Evolutionary conservation across 2,329 filamentous ascomycete genomes (phyloP).

Genomic region (Monilinia aucupariae): DNA sequence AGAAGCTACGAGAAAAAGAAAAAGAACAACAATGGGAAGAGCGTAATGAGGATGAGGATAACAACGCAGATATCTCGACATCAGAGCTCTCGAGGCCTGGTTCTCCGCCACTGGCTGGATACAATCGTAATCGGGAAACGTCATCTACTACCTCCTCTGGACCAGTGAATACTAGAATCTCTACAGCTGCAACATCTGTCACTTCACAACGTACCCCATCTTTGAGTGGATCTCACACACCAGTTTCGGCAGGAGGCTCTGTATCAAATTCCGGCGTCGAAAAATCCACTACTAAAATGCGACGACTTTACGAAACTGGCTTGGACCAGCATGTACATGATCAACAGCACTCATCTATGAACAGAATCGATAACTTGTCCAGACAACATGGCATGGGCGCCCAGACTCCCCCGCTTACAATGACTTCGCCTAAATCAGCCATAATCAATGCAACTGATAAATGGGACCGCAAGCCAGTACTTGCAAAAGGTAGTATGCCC

Average conservation of each 20-base stretch:
- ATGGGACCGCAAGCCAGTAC: slow-evolving; percentile 45
- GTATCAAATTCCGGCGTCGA: slow-evolving; percentile 47
- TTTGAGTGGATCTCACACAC: slow-evolving; percentile 45
- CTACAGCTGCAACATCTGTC: slow-evolving; percentile 83
- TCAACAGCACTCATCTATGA: slow-evolving; percentile 69
- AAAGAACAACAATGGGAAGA: slow-evolving; percentile 37
- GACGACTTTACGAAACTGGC: slow-evolving; percentile 77
- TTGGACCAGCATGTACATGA: slow-evolving; percentile 75
- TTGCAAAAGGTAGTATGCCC: slow-evolving; percentile 59
- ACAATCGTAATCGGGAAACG: slow-evolving; percentile 73
- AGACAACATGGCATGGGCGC: slow-evolving; percentile 46
- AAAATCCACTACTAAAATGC: slow-evolving; percentile 62
- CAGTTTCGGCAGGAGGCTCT: slow-evolving; percentile 37
- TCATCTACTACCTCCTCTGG: slow-evolving; percentile 70
- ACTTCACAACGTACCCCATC: slow-evolving; percentile 62
- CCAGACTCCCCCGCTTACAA: slow-evolving; percentile 28
- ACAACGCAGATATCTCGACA: slow-evolving; percentile 10
- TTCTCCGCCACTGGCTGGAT: slow-evolving; percentile 56
- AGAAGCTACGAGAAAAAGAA: slow-evolving; percentile 57
- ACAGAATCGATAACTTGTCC: slow-evolving; percentile 73
- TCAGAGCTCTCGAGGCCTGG: slow-evolving; percentile 43
- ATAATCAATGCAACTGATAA: slow-evolving; percentile 42
- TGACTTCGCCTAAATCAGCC: slow-evolving; percentile 30
- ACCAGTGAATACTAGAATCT: slow-evolving; percentile 64
- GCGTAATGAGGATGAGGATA: slow-evolving; percentile 33